phyloP scores from a whole-genome alignment of 306 rosid genomes.

The Medicago arabica region DNA sequence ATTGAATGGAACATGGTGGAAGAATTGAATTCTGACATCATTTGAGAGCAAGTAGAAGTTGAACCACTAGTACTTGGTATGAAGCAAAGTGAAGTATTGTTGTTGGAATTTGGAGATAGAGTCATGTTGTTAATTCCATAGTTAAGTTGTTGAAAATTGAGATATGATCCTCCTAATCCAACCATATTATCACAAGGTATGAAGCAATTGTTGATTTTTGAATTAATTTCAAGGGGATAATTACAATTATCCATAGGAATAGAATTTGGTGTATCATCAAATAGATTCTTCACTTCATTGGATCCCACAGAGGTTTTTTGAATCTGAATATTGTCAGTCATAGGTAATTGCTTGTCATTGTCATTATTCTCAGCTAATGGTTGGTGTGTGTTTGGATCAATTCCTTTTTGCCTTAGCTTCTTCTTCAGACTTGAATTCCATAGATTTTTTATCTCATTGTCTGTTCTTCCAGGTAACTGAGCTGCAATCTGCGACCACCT shows the following conservation, averaged over 20 bases:
- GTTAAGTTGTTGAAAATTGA: slow-evolving; percentile 59
- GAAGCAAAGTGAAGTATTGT: slow-evolving; percentile 51
- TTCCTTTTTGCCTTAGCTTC: slow-evolving; percentile 88
- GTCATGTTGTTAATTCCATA: slow-evolving; percentile 51
- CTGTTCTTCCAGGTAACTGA: slow-evolving; percentile 92
- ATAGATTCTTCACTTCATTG: slow-evolving; percentile 45
- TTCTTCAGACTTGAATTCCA: slow-evolving; percentile 95
- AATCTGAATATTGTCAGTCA: slow-evolving; percentile 25
- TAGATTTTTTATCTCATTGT: slow-evolving; percentile 87
- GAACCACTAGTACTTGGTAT: slow-evolving; percentile 51
- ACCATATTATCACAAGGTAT: slow-evolving; percentile 20
- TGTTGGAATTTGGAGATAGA: slow-evolving; percentile 47
- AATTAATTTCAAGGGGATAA: slow-evolving; percentile 50
- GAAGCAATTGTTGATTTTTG: slow-evolving; percentile 39
- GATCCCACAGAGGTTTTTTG: slow-evolving; percentile 58
- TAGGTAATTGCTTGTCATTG: slow-evolving; percentile 37
- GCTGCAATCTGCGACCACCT: slow-evolving; percentile 99
- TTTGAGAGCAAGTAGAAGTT: slow-evolving; percentile 46
- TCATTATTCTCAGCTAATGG: slow-evolving; percentile 47
- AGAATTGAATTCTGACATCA: slow-evolving; percentile 53
- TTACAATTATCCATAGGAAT: slow-evolving; percentile 27
- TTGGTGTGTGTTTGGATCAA: slow-evolving; percentile 94
- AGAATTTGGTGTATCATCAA: slow-evolving; percentile 44
- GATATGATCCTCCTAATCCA: slow-evolving; percentile 46
- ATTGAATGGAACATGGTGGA: slow-evolving; percentile 52